Conservation (phyloP, 2,329 filamentous ascomycete species). For the Calonectria ilicicola region DNA sequence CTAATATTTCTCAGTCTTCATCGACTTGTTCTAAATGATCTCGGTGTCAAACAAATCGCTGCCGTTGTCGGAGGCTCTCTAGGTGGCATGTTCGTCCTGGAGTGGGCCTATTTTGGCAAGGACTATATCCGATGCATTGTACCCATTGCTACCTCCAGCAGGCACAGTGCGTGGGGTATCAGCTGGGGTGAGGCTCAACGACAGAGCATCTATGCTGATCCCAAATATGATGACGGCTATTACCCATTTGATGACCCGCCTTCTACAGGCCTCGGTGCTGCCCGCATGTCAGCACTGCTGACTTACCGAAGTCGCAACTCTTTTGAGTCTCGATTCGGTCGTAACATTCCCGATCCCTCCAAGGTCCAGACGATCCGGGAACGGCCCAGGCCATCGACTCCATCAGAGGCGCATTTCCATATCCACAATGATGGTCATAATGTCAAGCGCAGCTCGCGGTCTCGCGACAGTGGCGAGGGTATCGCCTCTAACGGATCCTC, state of each 20-base stretch:
- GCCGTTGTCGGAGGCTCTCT: constrained; percentile 87
- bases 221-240: constrained; percentile 98
- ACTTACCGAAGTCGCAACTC: constrained; percentile 98
- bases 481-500: constrained; percentile 33
- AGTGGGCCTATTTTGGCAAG: constrained; percentile 92
- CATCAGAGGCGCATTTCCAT: constrained; percentile 79
- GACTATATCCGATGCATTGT: constrained; percentile 85
- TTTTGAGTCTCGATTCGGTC: constrained; percentile 93
- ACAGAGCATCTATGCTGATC: constrained; percentile 96
- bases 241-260: constrained; percentile 91
- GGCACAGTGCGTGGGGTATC: constrained; percentile 90
- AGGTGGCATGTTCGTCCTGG: constrained; percentile 90
- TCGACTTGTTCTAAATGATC: constrained; percentile 81
- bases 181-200: constrained; percentile 91
- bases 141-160: constrained; percentile 85
- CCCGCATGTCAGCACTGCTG: constrained; percentile 94
- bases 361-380: constrained; percentile 87
- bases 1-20: constrained; percentile 69
- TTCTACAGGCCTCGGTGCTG: constrained; percentile 86
- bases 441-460: constrained; percentile 65
- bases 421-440: constrained; percentile 88
- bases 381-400: constrained; percentile 68
- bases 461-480: constrained; percentile 57
- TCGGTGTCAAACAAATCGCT: constrained; percentile 83
- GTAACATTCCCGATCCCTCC: constrained; percentile 89